Conservation (phyloP, 2,329 filamentous ascomycete species). For the Atkinsonella hypoxylon region DNA sequence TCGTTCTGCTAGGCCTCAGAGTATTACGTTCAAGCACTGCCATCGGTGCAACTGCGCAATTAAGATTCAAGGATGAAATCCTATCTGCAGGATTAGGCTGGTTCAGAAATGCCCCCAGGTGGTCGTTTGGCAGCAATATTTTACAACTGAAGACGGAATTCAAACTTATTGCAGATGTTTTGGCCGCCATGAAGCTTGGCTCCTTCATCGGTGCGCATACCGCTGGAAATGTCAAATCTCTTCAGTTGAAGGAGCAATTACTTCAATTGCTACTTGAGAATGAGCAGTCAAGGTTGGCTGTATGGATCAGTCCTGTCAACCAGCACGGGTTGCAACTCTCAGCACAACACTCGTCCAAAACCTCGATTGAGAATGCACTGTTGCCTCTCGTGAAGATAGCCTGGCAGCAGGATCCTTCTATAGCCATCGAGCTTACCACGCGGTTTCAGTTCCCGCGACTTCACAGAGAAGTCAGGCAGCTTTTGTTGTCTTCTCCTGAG, state of each 20-base stretch:
- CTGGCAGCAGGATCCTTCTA: constrained; percentile 72
- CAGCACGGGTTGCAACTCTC: constrained; percentile 33
- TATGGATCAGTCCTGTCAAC: constrained; percentile 80
- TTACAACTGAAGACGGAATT: constrained; percentile 90
- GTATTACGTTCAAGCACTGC: constrained; percentile 64
- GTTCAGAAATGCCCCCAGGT: constrained; percentile 74
- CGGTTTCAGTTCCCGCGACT: constrained; percentile 69
- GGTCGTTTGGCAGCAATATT: constrained; percentile 92
- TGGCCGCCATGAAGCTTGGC: constrained; percentile 52
- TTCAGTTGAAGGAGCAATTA: constrained; percentile 74
- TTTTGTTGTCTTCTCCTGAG: constrained; percentile 73
- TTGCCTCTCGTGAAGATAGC: constrained; percentile 63
- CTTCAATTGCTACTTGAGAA: constrained; percentile 69
- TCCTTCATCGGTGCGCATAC: constrained; percentile 43
- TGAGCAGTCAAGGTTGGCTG: constrained; percentile 69
- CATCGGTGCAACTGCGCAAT: constrained; percentile 51
- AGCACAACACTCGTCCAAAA: constrained; percentile 28
- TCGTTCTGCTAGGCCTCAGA: constrained; percentile 70
- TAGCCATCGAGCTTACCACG: constrained; percentile 75
- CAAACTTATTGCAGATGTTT: constrained; percentile 66
- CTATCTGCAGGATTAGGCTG: constrained; percentile 77
- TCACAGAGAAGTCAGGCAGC: constrained; percentile 62
- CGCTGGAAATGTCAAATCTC: constrained; percentile 46
- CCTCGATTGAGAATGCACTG: constrained; percentile 33
- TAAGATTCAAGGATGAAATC: constrained; percentile 80